A percentile compares a stretch with the other conserved stretches of the same genome.
These are phyloP conservation scores for Talaromyces sp. DNA, from an alignment of 2,329 filamentous ascomycete genomes.

Conservation along the genomic window DNA sequence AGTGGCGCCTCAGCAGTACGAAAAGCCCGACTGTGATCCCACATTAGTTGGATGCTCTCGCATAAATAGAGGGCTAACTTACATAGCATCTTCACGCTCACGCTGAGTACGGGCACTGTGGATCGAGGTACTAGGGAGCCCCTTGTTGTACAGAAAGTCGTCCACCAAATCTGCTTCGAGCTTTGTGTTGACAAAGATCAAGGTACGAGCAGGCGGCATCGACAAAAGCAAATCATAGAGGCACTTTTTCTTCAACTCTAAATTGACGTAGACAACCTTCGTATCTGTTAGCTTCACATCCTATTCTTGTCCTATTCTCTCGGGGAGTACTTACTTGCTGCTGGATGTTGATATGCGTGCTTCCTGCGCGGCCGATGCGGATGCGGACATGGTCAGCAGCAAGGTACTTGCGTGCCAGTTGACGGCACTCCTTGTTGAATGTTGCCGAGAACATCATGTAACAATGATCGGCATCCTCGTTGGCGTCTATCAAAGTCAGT, in stretches of 20 bases:
- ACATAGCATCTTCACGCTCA: slow-evolving; percentile 88
- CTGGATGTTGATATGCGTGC: slow-evolving; percentile 74
- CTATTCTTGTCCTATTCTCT: neutral
- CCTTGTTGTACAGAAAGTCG: slow-evolving; percentile 77
- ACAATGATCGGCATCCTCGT: slow-evolving; percentile 65
- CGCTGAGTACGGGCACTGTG: slow-evolving; percentile 81
- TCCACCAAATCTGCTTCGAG: slow-evolving; percentile 75
- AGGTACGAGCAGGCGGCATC: slow-evolving; percentile 68
- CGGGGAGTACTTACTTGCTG: slow-evolving; percentile 51
- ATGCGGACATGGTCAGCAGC: slow-evolving; percentile 71
- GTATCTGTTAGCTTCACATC: neutral
- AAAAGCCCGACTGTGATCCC: slow-evolving; percentile 61
- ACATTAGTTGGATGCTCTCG: neutral
- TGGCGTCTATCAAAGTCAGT: slow-evolving; percentile 52
- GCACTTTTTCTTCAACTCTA: slow-evolving; percentile 62
- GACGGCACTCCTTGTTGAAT: slow-evolving; percentile 75
- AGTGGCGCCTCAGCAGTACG: slow-evolving; percentile 70
- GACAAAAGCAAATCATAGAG: slow-evolving; percentile 69
- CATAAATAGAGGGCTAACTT: slow-evolving; percentile 28
- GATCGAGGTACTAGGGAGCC: slow-evolving; percentile 80
- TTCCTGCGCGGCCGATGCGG: slow-evolving; percentile 81
- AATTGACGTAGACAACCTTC: slow-evolving; percentile 62
- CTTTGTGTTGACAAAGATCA: slow-evolving; percentile 88
- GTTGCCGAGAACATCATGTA: slow-evolving; percentile 91
- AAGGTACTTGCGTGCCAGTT: slow-evolving; percentile 73